Conservation (phyloP, 2,329 filamentous ascomycete species). For the Pseudogymnoascus sp. region DNA sequence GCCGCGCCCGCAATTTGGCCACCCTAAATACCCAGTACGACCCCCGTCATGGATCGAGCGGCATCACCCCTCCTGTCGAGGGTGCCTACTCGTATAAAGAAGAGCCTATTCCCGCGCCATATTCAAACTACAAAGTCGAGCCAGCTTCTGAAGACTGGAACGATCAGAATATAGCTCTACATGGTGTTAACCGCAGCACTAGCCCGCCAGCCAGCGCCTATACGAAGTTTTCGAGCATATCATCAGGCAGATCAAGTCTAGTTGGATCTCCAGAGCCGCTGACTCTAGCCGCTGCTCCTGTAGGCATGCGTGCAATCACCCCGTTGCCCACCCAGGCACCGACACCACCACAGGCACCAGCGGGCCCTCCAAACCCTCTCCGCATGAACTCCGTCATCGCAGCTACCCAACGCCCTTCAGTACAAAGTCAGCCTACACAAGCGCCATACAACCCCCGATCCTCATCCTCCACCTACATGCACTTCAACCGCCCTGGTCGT, state of each 20-base stretch:
- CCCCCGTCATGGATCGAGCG: slow-evolving; percentile 20
- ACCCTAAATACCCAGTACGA: slow-evolving; percentile 18
- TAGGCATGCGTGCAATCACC: not conserved
- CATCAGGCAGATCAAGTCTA: not conserved
- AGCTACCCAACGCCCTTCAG: not conserved
- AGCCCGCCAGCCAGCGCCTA: not conserved
- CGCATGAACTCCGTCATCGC: slow-evolving; percentile 8
- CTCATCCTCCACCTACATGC: not conserved
- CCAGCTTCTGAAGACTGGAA: not conserved
- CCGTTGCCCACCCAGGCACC: not conserved
- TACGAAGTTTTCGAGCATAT: slow-evolving; percentile 3
- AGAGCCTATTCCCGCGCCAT: not conserved
- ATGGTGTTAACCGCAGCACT: not conserved
- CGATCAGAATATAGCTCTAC: not conserved
- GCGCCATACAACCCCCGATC: not conserved
- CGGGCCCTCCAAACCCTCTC: not conserved
- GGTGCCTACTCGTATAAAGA: slow-evolving; percentile 19
- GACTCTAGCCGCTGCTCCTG: not conserved
- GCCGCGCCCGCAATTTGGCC: not conserved
- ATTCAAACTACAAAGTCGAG: not conserved
- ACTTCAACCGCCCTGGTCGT: not conserved
- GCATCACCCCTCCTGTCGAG: slow-evolving; percentile 21
- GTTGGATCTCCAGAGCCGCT: not conserved
- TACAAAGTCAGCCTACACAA: not conserved
- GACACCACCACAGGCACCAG: not conserved